Conservation (phyloP, 352 stramenopile genomes). For the Elongisporangium prolatum region DNA sequence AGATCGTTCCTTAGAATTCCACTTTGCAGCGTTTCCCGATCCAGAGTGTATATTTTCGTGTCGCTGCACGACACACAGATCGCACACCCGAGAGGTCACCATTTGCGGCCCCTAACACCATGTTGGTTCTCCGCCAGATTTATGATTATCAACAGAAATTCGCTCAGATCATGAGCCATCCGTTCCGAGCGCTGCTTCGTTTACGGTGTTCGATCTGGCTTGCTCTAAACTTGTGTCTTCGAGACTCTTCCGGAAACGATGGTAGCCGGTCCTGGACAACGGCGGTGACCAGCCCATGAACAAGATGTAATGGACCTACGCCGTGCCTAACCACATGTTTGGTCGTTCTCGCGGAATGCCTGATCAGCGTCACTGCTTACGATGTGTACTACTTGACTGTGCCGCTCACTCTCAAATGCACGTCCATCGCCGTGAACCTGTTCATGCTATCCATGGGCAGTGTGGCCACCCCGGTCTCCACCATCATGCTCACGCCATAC, state of each 20-base stretch:
- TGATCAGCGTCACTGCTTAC: constrained; percentile 61
- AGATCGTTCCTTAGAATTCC: too few relatives aligned
- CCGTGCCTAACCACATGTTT: constrained; percentile 54
- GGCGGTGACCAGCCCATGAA: constrained; percentile 47
- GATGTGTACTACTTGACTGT: constrained; percentile 60
- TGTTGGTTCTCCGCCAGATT: too few relatives aligned
- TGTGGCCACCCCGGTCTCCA: constrained; percentile 43
- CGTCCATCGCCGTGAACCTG: constrained; percentile 31
- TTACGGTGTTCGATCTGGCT: neutral
- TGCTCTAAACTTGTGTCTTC: too few relatives aligned
- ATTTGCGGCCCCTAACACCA: too few relatives aligned
- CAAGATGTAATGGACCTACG: constrained; percentile 43
- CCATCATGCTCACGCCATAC: constrained; percentile 41
- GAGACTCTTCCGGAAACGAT: constrained; percentile 19
- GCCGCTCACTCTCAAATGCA: constrained; percentile 47
- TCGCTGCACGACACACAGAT: too few relatives aligned
- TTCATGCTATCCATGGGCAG: constrained; percentile 44
- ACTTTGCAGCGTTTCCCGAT: too few relatives aligned
- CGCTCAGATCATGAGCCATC: too few relatives aligned
- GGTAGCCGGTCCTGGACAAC: constrained; percentile 24
- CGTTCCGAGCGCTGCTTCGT: too few relatives aligned
- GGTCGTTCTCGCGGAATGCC: constrained; percentile 47
- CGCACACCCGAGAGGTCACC: too few relatives aligned
- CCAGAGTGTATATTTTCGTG: too few relatives aligned
- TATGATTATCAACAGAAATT: too few relatives aligned